These are phyloP conservation scores for Fusarium fracticaudum DNA, from an alignment of 2,329 filamentous ascomycete species.

Conservation along the genomic window DNA sequence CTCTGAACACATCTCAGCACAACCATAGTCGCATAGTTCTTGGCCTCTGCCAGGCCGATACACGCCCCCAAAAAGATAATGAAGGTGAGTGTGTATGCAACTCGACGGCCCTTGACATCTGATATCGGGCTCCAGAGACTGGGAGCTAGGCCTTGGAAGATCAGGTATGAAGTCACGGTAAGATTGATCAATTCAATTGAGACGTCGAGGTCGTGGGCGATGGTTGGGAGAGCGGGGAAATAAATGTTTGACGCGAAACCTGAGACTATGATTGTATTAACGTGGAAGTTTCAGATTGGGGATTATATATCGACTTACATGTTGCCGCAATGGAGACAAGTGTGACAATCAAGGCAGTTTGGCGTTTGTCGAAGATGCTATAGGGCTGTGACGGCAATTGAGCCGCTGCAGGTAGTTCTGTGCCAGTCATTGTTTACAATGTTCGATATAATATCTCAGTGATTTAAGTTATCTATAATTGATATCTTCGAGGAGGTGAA, in stretches of 20 bases:
- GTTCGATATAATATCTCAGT: accelerated
- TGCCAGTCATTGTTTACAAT: background rate
- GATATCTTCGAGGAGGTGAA: accelerated
- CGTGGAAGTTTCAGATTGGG: background rate
- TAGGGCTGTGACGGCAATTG: constrained; percentile 45
- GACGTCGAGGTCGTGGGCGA: constrained; percentile 56
- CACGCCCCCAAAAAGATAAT: constrained; percentile 63
- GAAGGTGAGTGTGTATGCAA: constrained; percentile 57
- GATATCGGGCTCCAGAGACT: constrained; percentile 60
- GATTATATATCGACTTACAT: constrained; percentile 46
- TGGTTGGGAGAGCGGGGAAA: constrained; percentile 57
- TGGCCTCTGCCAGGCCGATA: constrained; percentile 54
- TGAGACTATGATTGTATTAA: constrained; percentile 42
- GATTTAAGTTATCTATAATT: accelerated
- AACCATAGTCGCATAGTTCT: constrained; percentile 55
- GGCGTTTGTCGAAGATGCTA: constrained; percentile 60
- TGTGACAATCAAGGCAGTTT: constrained; percentile 58
- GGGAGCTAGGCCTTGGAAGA: constrained; percentile 66
- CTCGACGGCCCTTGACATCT: constrained; percentile 56
- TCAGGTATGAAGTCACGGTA: constrained; percentile 58
- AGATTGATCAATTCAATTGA: constrained; percentile 53
- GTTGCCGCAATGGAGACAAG: constrained; percentile 61
- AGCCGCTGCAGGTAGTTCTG: background rate
- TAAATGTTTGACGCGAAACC: constrained; percentile 58
- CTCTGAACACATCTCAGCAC: constrained; percentile 59